These are phyloP conservation scores for Coemansia sp. DNA, from an alignment of 192 early-diverging fungal genomes.

Conservation along the genomic window DNA sequence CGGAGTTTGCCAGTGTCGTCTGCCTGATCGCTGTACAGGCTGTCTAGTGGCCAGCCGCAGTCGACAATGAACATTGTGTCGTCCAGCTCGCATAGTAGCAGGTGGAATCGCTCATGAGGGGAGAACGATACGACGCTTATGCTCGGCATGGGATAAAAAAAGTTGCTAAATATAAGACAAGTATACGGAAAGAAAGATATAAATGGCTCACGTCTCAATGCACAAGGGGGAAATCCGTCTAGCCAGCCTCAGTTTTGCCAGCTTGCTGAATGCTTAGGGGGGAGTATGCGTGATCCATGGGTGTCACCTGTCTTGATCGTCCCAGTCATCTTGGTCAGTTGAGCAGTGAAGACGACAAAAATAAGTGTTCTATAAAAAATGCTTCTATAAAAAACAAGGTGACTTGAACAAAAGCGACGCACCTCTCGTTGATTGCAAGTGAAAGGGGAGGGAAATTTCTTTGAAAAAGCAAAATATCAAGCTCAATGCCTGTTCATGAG, in stretches of 20 bases:
- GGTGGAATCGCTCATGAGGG: conserved; percentile 47
- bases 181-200: background rate
- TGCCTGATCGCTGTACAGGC: conserved; percentile 1
- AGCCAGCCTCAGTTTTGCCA: background rate
- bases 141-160: conserved; percentile 34
- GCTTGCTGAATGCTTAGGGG: conserved; percentile 5
- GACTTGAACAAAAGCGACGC: background rate
- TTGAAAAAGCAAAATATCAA: background rate
- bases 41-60: conserved; percentile 50
- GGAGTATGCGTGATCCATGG: background rate
- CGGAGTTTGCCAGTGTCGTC: conserved; percentile 18
- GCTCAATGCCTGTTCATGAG: background rate
- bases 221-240: background rate
- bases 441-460: background rate
- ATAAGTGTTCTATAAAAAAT: conserved; percentile 1
- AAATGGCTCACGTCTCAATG: background rate
- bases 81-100: conserved; percentile 53
- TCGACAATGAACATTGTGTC: conserved; percentile 56
- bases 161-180: conserved; percentile 6
- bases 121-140: conserved; percentile 50
- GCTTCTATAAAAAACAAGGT: background rate
- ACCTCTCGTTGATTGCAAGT: background rate
- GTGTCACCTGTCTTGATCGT: background rate
- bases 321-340: background rate
- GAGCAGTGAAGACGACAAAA: background rate